Evolutionary conservation across 257 asterid genomes (phyloP).

Genomic region (Gynochthodes officinalis): DNA sequence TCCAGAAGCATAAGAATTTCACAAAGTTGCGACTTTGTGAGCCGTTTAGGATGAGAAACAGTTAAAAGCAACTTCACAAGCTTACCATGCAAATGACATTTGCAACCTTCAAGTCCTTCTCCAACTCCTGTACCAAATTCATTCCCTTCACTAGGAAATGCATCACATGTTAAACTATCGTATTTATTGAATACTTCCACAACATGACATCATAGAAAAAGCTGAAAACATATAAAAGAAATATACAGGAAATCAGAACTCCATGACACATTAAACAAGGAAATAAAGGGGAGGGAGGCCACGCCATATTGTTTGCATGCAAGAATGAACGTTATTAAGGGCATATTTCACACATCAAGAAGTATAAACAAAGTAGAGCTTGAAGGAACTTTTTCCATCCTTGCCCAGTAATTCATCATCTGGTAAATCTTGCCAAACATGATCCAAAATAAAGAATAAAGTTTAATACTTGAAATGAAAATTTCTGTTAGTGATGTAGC

Average conservation of each 20-base stretch:
- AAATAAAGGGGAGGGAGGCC: neutral
- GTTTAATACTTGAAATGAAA: neutral
- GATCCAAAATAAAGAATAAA: neutral
- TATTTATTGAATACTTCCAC: neutral
- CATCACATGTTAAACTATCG: slow-evolving; percentile 2
- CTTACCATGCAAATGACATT: slow-evolving; percentile 99
- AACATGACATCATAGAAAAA: neutral
- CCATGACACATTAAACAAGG: neutral
- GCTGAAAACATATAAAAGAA: neutral
- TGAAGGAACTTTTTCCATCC: neutral
- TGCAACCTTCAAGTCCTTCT: slow-evolving; percentile 98
- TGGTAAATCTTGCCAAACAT: neutral
- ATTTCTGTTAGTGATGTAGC: neutral
- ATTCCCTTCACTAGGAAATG: slow-evolving; percentile 76
- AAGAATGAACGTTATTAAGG: neutral
- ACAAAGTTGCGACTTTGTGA: slow-evolving; percentile 5
- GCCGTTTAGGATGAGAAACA: slow-evolving; percentile 11
- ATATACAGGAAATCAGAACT: neutral
- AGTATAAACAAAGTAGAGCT: neutral
- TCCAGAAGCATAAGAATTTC: neutral
- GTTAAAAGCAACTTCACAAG: slow-evolving; percentile 45
- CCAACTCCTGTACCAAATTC: slow-evolving; percentile 93
- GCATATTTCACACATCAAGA: neutral
- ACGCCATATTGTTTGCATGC: neutral
- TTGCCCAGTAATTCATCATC: neutral